Percentiles rank a stretch among this genome's conserved stretches.
Evolutionary conservation across 2,329 filamentous ascomycete species (phyloP).

Genomic region (Nothomitra cinnamomea): DNA sequence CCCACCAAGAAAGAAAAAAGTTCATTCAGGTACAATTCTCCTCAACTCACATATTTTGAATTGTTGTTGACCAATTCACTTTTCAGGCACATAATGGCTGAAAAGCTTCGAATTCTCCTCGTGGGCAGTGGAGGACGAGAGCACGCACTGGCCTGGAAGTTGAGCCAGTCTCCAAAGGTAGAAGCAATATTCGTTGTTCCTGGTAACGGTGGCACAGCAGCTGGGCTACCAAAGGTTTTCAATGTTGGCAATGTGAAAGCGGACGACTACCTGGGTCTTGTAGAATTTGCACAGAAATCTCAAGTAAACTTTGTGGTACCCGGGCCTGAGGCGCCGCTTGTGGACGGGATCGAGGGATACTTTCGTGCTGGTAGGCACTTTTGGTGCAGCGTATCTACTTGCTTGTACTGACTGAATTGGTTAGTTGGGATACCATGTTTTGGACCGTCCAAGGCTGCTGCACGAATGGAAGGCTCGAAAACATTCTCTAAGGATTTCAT

Average conservation of each 20-base stretch:
- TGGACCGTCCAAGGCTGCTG: constrained; percentile 69
- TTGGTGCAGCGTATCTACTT: no score
- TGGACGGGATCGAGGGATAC: constrained; percentile 73
- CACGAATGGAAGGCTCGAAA: constrained; percentile 89
- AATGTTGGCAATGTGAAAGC: constrained; percentile 55
- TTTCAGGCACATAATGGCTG: background rate
- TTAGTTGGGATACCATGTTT: constrained; percentile 61
- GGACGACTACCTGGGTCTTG: constrained; percentile 62
- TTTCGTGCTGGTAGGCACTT: constrained; percentile 41
- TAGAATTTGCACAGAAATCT: constrained; percentile 56
- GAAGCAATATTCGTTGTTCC: constrained; percentile 52
- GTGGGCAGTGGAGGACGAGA: constrained; percentile 90
- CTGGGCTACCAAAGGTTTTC: constrained; percentile 45
- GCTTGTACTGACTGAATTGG: background rate
- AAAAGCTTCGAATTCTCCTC: constrained; percentile 52
- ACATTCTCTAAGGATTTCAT: constrained; percentile 97
- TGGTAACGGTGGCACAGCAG: constrained; percentile 77
- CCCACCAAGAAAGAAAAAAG: no score
- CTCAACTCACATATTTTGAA: no score
- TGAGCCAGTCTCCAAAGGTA: constrained; percentile 65
- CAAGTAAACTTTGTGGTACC: constrained; percentile 70
- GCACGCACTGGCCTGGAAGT: constrained; percentile 87
- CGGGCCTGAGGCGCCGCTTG: constrained; percentile 84
- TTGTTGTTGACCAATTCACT: no score
- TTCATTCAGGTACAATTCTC: no score